A percentile compares a stretch with the other conserved stretches of the same genome.
Conservation (phyloP, 192 early-diverging fungal species). For the Podila epicladia region DNA sequence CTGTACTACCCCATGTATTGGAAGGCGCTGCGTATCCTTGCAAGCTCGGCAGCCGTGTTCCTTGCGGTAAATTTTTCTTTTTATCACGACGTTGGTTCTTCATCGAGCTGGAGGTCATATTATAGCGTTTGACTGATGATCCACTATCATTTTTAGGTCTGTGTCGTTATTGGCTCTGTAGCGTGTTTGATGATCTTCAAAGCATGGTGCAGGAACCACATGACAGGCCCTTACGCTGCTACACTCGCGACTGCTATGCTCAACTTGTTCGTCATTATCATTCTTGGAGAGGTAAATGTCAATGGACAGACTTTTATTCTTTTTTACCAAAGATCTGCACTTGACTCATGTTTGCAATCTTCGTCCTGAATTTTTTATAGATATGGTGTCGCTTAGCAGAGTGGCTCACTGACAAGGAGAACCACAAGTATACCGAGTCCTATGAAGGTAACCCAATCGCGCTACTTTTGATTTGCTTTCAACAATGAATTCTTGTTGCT, state of each 20-base stretch:
- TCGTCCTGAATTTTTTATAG: conserved; percentile 35
- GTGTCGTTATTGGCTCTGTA: conserved; percentile 50
- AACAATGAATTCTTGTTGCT: not conserved
- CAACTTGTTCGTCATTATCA: conserved; percentile 57
- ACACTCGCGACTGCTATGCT: conserved; percentile 47
- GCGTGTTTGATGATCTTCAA: conserved; percentile 50
- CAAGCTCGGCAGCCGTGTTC: conserved; percentile 21
- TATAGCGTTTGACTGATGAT: not conserved
- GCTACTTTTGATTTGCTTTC: too few species aligned
- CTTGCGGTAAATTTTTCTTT: conserved; percentile 14
- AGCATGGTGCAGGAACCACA: conserved; percentile 35
- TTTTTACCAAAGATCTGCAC: not conserved
- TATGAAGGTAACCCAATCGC: conserved; percentile 52
- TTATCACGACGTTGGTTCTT: not conserved
- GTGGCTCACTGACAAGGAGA: conserved; percentile 55
- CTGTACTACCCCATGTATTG: conserved; percentile 43
- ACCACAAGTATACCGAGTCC: conserved; percentile 51
- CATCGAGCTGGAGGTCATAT: too few species aligned
- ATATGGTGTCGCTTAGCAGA: conserved; percentile 38
- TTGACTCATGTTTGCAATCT: conserved; percentile 4
- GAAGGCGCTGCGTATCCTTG: conserved; percentile 19
- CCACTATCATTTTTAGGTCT: not conserved
- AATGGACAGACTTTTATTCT: too few species aligned
- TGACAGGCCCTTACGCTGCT: conserved; percentile 30
- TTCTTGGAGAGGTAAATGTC: conserved; percentile 56